Base-by-base conservation (phyloP, 1,284 basidiomycete species). In the Trichosporon sp. region DNA sequence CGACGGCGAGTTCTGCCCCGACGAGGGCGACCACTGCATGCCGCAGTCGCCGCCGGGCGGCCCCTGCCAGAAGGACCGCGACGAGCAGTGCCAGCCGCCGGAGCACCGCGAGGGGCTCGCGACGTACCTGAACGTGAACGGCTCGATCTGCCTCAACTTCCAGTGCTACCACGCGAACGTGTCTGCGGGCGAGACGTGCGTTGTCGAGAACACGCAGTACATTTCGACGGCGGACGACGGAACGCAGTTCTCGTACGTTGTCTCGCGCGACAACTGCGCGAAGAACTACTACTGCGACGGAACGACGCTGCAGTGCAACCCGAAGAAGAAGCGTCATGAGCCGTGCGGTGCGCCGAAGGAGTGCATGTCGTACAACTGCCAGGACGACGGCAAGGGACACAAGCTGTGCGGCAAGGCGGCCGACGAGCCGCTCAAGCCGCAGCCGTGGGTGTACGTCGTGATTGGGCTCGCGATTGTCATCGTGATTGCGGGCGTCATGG, bases 1-100 rank as follows among this genome's bases (percentile, higher is more conserved):
- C 2, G 74, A 75, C 21, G 89, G 87, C 27, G 68, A 79, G 68
- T 82, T 82, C 82, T 95, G 93, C 81, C 93, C 92, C 1, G 92
- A 95, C 77, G 92, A 94, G 81, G 88, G 88, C 72, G 89, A 90
- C 75, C 84, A 81, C 2, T 95, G 93, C 83, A 87, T 90, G 77
- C 74, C 82, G 12, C 76, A 90, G 53, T 83, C 91, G 5, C 65
- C 86, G 0, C 87, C 92, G 0, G 89, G 87, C 31, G 89, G 87
- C 71, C 76, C 86, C 13, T 95, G 93, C 83, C 92, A 95, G 81
- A 87, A 95, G 69, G 91, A 94, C 80, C 88, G 93, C 66, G 93
- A 95, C 81, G 92, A 95, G 77, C 86, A 93, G 83, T 94, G 92
- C 75, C 84, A 86, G 74, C 85, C 85, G 0, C 90, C 91, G 3